Conservation (phyloP, 441 rosid genomes). For the Erodium chrysanthum region DNA sequence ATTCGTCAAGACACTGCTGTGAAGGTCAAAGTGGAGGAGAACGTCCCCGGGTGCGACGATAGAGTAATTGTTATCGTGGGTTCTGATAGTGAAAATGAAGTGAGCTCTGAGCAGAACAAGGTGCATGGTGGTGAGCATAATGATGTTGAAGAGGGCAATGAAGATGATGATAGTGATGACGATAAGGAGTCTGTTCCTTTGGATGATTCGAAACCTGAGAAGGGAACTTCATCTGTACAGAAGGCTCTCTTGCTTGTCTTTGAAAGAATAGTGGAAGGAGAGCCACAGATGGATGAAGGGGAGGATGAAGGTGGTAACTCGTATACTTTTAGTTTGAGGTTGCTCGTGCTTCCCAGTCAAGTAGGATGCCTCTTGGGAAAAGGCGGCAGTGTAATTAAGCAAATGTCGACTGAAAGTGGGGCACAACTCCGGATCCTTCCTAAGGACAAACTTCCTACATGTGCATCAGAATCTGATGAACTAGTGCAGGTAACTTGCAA, state of each 20-base stretch:
- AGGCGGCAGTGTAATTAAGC: conserved; percentile 56
- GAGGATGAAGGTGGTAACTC: conserved; percentile 31
- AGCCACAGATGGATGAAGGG: conserved; percentile 25
- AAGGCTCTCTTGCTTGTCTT: conserved; percentile 49
- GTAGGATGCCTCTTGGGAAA: conserved; percentile 61
- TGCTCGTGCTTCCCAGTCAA: conserved; percentile 52
- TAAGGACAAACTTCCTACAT: conserved; percentile 50
- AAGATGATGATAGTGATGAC: conserved; percentile 23
- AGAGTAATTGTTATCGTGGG: conserved; percentile 36
- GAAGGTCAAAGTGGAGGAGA: conserved; percentile 45
- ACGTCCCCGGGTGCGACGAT: conserved; percentile 47
- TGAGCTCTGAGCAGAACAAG: conserved; percentile 21
- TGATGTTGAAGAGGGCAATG: conserved; percentile 23
- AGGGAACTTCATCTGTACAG: conserved; percentile 35
- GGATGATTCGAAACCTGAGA: conserved; percentile 27
- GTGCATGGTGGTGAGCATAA: conserved; percentile 28
- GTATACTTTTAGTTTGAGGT: conserved; percentile 33
- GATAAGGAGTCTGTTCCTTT: conserved; percentile 24
- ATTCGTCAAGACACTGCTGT: conserved; percentile 48
- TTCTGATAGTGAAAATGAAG: conserved; percentile 32
- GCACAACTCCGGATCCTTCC: conserved; percentile 61
- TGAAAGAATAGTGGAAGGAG: conserved; percentile 46
- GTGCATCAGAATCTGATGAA: conserved; percentile 49
- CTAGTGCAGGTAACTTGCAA: conserved; percentile 41
- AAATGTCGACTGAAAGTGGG: conserved; percentile 51